Evolutionary conservation across 805 yeast genomes (phyloP).

Genomic region (Hanseniaspora mollemarum): DNA sequence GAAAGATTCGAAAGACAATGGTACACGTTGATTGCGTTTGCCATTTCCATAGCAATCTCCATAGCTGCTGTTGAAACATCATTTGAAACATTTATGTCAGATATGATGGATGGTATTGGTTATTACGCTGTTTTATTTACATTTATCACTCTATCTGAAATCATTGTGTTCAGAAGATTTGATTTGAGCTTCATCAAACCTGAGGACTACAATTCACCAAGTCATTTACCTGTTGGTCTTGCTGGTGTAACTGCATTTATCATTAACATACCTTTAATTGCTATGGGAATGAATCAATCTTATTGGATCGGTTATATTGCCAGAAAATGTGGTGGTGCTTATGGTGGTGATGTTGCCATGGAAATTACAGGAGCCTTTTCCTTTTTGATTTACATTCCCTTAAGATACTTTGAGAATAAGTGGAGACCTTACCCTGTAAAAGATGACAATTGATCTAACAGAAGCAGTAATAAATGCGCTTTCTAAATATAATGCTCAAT

Average conservation of each 20-base stretch:
- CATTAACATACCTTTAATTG: slow-evolving; percentile 78
- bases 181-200: slow-evolving; percentile 46
- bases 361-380: slow-evolving; percentile 62
- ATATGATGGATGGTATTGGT: slow-evolving; percentile 85
- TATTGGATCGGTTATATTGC: slow-evolving; percentile 74
- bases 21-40: slow-evolving; percentile 73
- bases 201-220: slow-evolving; percentile 46
- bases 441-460: background rate
- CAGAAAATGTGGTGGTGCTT: slow-evolving; percentile 41
- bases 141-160: slow-evolving; percentile 67
- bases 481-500: no score
- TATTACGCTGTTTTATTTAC: slow-evolving; percentile 83
- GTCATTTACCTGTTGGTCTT: slow-evolving; percentile 56
- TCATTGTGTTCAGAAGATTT: slow-evolving; percentile 63
- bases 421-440: slow-evolving; percentile 26
- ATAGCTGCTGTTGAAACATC: slow-evolving; percentile 74
- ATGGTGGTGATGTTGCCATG: slow-evolving; percentile 81
- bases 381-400: slow-evolving; percentile 45
- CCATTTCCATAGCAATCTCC: slow-evolving; percentile 68
- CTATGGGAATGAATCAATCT: slow-evolving; percentile 73
- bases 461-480: no score
- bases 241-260: slow-evolving; percentile 73
- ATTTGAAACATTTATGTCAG: slow-evolving; percentile 49
- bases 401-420: slow-evolving; percentile 57
- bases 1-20: slow-evolving; percentile 65